Percentiles rank a stretch among this genome's conserved stretches.
These are phyloP conservation scores for Fagopyrum esculentum DNA, from an alignment of 148 eudicot species.

Conservation along the genomic window DNA sequence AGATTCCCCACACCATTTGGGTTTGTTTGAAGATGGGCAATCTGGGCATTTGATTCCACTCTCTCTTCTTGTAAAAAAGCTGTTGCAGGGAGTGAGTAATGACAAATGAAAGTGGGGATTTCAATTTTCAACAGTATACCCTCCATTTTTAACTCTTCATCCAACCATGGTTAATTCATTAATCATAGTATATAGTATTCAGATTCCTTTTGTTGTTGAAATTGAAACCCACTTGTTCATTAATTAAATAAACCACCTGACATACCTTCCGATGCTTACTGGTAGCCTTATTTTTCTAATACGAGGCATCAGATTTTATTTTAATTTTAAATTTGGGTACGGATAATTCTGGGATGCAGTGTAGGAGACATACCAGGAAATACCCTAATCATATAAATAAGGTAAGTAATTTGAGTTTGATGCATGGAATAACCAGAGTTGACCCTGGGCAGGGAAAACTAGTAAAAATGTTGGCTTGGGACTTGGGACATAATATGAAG, in stretches of 20 bases:
- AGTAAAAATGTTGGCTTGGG: neutral
- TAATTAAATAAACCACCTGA: constrained; percentile 4
- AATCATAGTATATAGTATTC: neutral
- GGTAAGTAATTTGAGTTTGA: neutral
- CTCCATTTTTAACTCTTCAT: neutral
- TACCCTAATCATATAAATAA: neutral
- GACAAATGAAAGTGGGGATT: constrained; percentile 8
- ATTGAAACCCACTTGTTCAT: constrained; percentile 1
- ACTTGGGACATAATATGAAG: too few species aligned
- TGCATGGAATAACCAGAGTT: neutral
- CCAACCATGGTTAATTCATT: neutral
- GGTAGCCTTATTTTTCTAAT: neutral
- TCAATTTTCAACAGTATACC: neutral
- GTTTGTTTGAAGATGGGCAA: constrained; percentile 6
- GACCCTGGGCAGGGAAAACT: neutral
- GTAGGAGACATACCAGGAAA: neutral
- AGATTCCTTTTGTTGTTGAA: constrained; percentile 5
- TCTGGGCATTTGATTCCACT: constrained; percentile 9
- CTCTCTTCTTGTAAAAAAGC: neutral
- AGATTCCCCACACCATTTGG: constrained; percentile 5
- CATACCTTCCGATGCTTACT: constrained; percentile 1
- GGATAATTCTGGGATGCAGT: constrained; percentile 5
- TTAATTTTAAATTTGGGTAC: neutral
- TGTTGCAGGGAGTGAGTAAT: constrained; percentile 3
- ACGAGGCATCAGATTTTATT: neutral